phyloP scores from a whole-genome alignment of 352 stramenopile species.

The Phytophthora vignae region DNA sequence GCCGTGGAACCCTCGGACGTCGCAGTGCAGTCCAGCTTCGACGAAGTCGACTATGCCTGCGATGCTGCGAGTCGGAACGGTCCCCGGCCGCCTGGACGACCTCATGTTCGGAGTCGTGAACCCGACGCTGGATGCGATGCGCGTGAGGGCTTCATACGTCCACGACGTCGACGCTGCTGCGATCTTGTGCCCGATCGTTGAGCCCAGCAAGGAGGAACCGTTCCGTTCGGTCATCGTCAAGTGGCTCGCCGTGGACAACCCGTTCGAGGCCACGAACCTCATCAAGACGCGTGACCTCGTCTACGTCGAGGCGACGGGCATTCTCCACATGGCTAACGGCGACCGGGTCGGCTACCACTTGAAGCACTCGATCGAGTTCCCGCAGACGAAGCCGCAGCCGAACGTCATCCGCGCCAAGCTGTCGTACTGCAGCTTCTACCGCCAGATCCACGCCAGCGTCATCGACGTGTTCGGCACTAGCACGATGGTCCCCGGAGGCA shows the following conservation, averaged over 20 bases:
- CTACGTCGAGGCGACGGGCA: constrained; percentile 40
- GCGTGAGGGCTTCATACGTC: constrained; percentile 45
- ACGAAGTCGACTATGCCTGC: constrained; percentile 12
- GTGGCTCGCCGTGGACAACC: constrained; percentile 45
- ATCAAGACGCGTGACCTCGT: constrained; percentile 51
- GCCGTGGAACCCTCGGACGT: neutral
- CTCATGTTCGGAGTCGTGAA: constrained; percentile 46
- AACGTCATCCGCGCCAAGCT: constrained; percentile 54
- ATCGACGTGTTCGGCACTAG: constrained; percentile 51
- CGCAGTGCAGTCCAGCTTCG: neutral
- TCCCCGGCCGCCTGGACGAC: constrained; percentile 33
- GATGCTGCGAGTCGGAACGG: constrained; percentile 32
- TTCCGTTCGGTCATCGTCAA: constrained; percentile 41
- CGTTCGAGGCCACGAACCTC: constrained; percentile 29
- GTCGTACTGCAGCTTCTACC: constrained; percentile 55
- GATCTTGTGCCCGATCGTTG: constrained; percentile 33
- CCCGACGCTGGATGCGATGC: constrained; percentile 37
- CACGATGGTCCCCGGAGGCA: constrained; percentile 26
- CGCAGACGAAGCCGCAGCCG: constrained; percentile 16
- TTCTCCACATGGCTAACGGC: constrained; percentile 22
- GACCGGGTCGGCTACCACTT: constrained; percentile 36
- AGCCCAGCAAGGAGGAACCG: constrained; percentile 26
- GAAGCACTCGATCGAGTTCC: constrained; percentile 30
- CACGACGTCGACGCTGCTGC: constrained; percentile 34
- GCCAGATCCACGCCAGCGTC: constrained; percentile 45